Evolutionary conservation across 1,284 basidiomycete genomes (phyloP).

Genomic region (Puccinia triticina): DNA sequence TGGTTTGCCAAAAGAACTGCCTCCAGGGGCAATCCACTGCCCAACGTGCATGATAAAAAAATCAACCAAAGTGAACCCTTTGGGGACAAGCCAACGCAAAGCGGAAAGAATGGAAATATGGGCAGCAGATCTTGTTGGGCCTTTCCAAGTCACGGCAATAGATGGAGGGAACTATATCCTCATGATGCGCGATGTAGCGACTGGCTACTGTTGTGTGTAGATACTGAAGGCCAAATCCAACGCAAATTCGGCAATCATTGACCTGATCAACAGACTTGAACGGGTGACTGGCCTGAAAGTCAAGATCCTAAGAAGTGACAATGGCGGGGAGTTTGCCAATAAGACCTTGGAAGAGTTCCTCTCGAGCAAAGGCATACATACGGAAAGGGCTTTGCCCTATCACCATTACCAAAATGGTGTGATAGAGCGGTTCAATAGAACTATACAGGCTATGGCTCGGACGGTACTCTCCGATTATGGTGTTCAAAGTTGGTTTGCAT

Average conservation of each 20-base stretch:
- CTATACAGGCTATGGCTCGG: background rate
- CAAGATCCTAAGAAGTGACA: constrained; percentile 17
- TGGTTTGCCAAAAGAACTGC: background rate
- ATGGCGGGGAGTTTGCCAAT: constrained; percentile 10
- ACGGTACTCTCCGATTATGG: constrained; percentile 8
- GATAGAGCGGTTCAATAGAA: constrained; percentile 13
- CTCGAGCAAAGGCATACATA: background rate
- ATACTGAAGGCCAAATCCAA: background rate
- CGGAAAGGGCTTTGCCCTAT: background rate
- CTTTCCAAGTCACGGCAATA: background rate
- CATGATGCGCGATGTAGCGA: background rate
- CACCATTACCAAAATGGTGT: constrained; percentile 31
- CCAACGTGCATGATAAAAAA: constrained; percentile 4
- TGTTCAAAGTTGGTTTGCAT: too few relatives aligned
- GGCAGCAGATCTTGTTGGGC: constrained; percentile 19
- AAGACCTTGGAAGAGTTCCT: background rate
- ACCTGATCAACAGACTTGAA: background rate
- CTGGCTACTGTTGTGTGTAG: background rate
- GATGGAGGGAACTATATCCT: background rate
- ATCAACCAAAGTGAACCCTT: background rate
- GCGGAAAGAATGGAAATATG: background rate
- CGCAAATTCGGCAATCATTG: background rate
- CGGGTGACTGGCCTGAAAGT: background rate
- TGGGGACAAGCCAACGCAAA: background rate
- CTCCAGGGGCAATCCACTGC: background rate